phyloP scores from a whole-genome alignment of 148 eudicot species.

The Vaccinium darrowii region DNA sequence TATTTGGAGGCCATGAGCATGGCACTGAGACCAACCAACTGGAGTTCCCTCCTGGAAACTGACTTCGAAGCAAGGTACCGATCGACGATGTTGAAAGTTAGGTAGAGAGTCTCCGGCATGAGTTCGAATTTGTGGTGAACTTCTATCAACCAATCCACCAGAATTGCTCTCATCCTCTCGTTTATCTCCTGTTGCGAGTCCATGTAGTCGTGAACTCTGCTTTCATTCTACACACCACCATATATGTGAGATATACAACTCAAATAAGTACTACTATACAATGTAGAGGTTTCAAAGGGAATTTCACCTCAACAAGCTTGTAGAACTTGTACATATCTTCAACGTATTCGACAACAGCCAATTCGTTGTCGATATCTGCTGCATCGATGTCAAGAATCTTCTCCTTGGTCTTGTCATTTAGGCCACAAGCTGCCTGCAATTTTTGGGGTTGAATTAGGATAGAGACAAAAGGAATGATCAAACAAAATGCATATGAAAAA shows the following conservation, averaged over 20 bases:
- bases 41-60: constrained; percentile 40
- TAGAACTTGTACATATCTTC: constrained; percentile 67
- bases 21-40: constrained; percentile 51
- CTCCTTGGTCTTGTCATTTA: constrained; percentile 30
- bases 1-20: constrained; percentile 71
- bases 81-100: constrained; percentile 49
- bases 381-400: constrained; percentile 53
- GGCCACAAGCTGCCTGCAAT: constrained; percentile 49
- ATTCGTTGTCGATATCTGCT: constrained; percentile 49
- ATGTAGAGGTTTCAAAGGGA: background rate
- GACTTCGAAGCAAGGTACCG: constrained; percentile 36
- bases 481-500: background rate
- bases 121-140: constrained; percentile 64
- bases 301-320: constrained; percentile 48
- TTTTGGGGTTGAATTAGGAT: background rate
- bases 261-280: background rate
- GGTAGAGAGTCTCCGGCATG: constrained; percentile 54
- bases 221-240: constrained; percentile 37
- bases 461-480: background rate
- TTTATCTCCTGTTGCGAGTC: constrained; percentile 51
- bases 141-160: constrained; percentile 62
- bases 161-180: constrained; percentile 55
- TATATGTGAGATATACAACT: background rate
- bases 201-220: constrained; percentile 41
- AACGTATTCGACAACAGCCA: constrained; percentile 60